phyloP scores from a whole-genome alignment of 2,329 filamentous ascomycete species.

The Thielaviopsis punctulata region DNA sequence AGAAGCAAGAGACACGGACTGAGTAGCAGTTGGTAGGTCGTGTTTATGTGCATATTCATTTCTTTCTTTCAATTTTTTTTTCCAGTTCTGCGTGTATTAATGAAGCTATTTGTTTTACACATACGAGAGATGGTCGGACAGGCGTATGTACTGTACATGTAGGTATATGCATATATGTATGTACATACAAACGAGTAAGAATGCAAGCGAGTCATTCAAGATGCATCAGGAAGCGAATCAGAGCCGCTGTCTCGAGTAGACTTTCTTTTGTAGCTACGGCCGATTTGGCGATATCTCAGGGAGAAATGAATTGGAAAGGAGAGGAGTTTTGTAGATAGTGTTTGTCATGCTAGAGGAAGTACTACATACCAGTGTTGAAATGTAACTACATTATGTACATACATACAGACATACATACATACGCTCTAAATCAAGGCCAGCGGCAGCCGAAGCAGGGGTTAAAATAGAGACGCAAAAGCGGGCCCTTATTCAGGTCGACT shows the following conservation, averaged over 20 bases:
- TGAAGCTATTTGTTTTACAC: neutral
- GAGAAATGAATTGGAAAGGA: too few species aligned
- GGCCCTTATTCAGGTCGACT: neutral
- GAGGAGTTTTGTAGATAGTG: too few species aligned
- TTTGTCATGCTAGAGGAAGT: too few species aligned
- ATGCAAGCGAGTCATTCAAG: neutral
- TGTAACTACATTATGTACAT: too few species aligned
- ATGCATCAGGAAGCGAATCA: neutral
- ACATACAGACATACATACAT: too few species aligned
- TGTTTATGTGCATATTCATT: neutral
- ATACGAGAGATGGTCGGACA: too few species aligned
- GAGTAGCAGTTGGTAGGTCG: neutral
- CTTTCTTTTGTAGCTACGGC: too few species aligned
- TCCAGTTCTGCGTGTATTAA: neutral
- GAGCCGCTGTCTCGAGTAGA: neutral
- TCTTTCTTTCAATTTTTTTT: neutral
- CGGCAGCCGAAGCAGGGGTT: neutral
- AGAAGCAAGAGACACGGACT: neutral
- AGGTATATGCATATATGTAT: too few species aligned
- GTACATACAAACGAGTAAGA: too few species aligned
- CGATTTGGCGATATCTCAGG: too few species aligned
- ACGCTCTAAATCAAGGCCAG: neutral
- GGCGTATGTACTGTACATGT: too few species aligned
- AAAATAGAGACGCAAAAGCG: neutral
- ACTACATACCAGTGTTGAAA: too few species aligned